Evolutionary conservation across 2,329 filamentous ascomycete genomes (phyloP).

Genomic region (Arthrobotrys megalospora): DNA sequence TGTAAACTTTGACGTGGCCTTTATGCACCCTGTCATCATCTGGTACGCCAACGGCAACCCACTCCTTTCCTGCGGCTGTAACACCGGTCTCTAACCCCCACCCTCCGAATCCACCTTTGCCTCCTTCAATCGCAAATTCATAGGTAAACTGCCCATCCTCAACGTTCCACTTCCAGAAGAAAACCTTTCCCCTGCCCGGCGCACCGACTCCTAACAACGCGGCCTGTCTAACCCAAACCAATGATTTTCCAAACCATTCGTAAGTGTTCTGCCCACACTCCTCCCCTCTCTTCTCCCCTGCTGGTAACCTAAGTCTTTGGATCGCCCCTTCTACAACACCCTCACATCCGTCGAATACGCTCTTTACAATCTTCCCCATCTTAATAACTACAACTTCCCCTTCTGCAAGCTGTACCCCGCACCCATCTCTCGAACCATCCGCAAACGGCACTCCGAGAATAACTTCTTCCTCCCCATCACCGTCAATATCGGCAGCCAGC

Average conservation of each 20-base stretch:
- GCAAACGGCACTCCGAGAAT: constrained; percentile 45
- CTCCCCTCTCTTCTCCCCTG: constrained; percentile 25
- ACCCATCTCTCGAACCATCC: constrained; percentile 39
- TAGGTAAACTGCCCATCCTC: constrained; percentile 1
- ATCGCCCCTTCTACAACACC: constrained; percentile 30
- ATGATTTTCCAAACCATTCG: constrained; percentile 62
- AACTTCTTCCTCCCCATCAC: constrained; percentile 57
- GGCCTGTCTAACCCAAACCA: constrained; percentile 30
- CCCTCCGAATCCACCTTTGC: constrained; percentile 58
- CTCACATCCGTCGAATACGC: constrained; percentile 40
- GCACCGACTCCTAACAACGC: constrained; percentile 61
- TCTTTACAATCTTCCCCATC: constrained; percentile 30
- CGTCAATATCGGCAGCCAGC: constrained; percentile 61
- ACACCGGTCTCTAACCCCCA: constrained; percentile 56
- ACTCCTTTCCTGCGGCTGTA: constrained; percentile 48
- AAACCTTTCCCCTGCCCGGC: constrained; percentile 59
- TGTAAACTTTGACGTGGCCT: constrained; percentile 61
- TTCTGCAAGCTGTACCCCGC: constrained; percentile 61
- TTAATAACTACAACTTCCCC: constrained; percentile 61
- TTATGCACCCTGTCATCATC: constrained; percentile 59
- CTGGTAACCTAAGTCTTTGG: constrained; percentile 15
- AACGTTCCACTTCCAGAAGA: constrained; percentile 53
- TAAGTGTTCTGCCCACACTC: constrained; percentile 50
- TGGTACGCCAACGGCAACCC: constrained; percentile 60
- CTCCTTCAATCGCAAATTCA: constrained; percentile 36